phyloP scores from a whole-genome alignment of 441 rosid genomes.

The Macaranga tanarius region DNA sequence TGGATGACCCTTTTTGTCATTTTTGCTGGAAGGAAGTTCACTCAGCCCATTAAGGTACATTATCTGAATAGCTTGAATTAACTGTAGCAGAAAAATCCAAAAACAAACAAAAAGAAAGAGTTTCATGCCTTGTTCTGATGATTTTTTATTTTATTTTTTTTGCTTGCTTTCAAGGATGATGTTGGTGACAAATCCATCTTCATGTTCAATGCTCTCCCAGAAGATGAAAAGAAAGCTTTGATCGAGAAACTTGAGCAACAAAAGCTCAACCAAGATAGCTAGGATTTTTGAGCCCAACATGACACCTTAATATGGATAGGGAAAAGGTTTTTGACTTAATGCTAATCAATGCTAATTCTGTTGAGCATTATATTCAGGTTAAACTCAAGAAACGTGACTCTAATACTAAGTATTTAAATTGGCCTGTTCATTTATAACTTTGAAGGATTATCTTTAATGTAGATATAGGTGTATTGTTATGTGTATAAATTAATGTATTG shows the following conservation, averaged over 20 bases:
- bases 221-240: constrained; percentile 68
- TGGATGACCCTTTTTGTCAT: constrained; percentile 82
- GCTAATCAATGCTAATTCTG: too few relatives aligned
- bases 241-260: constrained; percentile 64
- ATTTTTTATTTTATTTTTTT: too few relatives aligned
- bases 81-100: not conserved
- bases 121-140: constrained; percentile 20
- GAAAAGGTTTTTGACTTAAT: constrained; percentile 26
- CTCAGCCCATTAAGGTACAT: constrained; percentile 84
- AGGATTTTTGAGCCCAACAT: not conserved
- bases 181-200: constrained; percentile 92
- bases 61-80: not conserved
- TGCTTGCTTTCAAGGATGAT: constrained; percentile 56
- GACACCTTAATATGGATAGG: not conserved
- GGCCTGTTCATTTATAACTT: too few relatives aligned
- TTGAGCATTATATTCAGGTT: too few relatives aligned
- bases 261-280: constrained; percentile 26
- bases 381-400: too few relatives aligned
- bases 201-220: constrained; percentile 72
- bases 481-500: too few relatives aligned
- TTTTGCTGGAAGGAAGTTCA: constrained; percentile 93
- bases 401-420: too few relatives aligned
- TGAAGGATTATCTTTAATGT: too few relatives aligned
- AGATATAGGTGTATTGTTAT: too few relatives aligned
- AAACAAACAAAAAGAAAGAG: not conserved